These are phyloP conservation scores for Cydonia oblonga DNA, from an alignment of 331 rosid species.

Conservation along the genomic window DNA sequence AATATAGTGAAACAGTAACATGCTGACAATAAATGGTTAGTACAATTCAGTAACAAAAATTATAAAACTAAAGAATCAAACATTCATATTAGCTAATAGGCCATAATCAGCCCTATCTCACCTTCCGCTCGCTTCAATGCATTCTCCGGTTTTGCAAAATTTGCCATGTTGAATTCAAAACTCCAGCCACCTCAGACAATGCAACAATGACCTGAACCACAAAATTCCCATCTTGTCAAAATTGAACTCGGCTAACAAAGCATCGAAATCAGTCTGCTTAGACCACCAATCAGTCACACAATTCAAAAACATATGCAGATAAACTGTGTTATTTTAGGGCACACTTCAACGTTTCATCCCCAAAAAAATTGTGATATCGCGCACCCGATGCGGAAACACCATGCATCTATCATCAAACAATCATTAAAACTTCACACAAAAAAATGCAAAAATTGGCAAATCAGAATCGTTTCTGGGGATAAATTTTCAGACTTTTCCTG, in stretches of 20 bases:
- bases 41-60: no score
- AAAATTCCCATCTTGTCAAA: neutral
- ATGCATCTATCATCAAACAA: neutral
- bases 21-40: neutral
- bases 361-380: no score
- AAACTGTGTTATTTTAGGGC: neutral
- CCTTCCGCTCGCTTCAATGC: slow-evolving; percentile 92
- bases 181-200: neutral
- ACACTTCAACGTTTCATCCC: neutral
- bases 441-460: neutral
- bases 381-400: neutral
- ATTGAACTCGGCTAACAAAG: neutral
- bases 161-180: slow-evolving; percentile 30
- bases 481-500: neutral
- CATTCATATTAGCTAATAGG: no score
- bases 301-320: neutral
- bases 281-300: neutral
- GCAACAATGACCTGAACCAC: slow-evolving; percentile 17
- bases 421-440: neutral
- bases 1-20: neutral
- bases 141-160: slow-evolving; percentile 76
- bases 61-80: no score
- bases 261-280: neutral
- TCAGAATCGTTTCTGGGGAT: neutral
- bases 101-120: neutral